Conservation (phyloP, 805 yeast genomes). For the Gaillardinia entomophila region DNA sequence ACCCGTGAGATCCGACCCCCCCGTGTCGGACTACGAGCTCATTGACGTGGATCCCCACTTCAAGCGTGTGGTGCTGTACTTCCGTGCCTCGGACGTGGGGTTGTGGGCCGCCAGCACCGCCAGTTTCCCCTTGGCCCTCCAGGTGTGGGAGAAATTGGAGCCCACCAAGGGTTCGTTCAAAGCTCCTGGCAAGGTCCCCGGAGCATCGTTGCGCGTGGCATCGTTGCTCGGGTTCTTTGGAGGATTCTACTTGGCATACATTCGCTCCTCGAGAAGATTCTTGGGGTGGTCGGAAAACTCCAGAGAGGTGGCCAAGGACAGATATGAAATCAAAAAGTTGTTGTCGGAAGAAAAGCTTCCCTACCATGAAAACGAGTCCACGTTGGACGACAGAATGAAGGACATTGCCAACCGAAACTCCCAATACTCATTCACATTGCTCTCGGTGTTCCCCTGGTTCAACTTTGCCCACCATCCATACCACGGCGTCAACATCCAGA, state of each 20-base stretch:
- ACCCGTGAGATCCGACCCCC: slow-evolving; percentile 37
- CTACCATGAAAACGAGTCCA: slow-evolving; percentile 52
- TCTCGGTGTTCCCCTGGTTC: slow-evolving; percentile 74
- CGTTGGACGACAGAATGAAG: slow-evolving; percentile 61
- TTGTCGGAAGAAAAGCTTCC: slow-evolving; percentile 63
- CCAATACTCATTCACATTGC: slow-evolving; percentile 55
- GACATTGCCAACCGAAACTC: slow-evolving; percentile 75
- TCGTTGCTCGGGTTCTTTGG: slow-evolving; percentile 60
- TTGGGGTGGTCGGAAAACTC: slow-evolving; percentile 73
- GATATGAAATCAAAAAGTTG: slow-evolving; percentile 65
- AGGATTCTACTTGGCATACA: slow-evolving; percentile 71
- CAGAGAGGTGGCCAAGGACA: slow-evolving; percentile 65
- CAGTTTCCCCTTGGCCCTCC: slow-evolving; percentile 36
- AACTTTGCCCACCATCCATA: slow-evolving; percentile 75
- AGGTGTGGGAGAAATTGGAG: slow-evolving; percentile 39
- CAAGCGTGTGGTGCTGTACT: slow-evolving; percentile 62
- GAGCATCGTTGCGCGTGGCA: slow-evolving; percentile 53
- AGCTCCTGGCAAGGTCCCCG: slow-evolving; percentile 47
- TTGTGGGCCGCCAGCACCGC: slow-evolving; percentile 39
- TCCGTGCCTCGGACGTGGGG: slow-evolving; percentile 62
- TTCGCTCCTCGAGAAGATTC: slow-evolving; percentile 62
- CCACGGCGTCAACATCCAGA: slow-evolving; percentile 65
- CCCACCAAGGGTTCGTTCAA: slow-evolving; percentile 37
- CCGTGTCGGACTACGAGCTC: slow-evolving; percentile 33
- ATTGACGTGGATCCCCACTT: slow-evolving; percentile 82